Percentiles rank a stretch among this genome's conserved stretches.
Conservation (phyloP, 352 stramenopile genomes). For the Pythium coloratum region DNA sequence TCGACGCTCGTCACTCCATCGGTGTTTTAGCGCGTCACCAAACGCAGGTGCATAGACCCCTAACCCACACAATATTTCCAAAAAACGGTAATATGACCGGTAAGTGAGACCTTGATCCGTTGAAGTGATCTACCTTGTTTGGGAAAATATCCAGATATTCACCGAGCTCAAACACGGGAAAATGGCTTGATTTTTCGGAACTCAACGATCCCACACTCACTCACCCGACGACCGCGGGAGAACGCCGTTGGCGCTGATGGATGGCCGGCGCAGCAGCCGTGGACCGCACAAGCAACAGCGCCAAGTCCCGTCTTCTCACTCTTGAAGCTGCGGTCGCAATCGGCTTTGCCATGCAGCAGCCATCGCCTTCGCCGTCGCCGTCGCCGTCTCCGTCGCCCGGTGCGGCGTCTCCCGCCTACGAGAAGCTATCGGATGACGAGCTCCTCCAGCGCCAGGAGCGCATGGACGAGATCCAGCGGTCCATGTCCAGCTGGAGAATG, state of each 20-base stretch:
- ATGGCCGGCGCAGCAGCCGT: neutral
- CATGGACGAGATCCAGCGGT: slow-evolving; percentile 27
- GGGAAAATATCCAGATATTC: neutral
- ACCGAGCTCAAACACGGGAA: neutral
- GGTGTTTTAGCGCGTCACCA: neutral
- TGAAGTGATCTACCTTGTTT: slow-evolving; percentile 4
- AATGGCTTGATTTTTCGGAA: neutral
- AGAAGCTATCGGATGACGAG: slow-evolving; percentile 3
- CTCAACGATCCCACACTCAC: neutral
- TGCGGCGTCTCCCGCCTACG: neutral
- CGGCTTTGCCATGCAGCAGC: neutral
- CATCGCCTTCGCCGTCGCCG: neutral
- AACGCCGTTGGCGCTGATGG: neutral
- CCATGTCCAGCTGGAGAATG: slow-evolving; percentile 35
- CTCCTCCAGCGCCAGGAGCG: slow-evolving; percentile 4
- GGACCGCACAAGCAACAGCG: neutral
- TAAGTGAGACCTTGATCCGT: neutral
- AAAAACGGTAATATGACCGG: neutral
- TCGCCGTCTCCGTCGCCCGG: neutral
- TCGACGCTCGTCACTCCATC: no score
- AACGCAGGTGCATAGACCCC: no score
- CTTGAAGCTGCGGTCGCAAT: neutral
- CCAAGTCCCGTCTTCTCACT: neutral
- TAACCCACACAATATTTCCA: neutral
- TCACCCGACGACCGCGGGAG: neutral